Evolutionary conservation across 1,139 yeast species (phyloP), one percentile per base, ranked within the genome.

Genomic region (Zhuliangozyma parablackwelliae): DNA sequence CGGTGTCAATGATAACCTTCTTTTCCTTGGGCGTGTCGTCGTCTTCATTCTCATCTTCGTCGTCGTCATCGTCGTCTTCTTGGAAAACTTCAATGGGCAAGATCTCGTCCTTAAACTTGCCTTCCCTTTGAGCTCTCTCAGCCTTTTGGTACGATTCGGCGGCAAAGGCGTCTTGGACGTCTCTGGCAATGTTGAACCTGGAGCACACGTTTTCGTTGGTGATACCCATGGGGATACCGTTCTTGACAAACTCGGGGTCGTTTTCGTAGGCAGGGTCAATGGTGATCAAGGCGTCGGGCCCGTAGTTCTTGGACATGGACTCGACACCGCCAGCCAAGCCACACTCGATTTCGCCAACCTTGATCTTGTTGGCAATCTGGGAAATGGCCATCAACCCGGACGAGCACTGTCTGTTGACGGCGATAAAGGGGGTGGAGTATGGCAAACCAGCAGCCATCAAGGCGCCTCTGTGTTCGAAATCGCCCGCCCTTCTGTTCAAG

Each of bases 401-500:
- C 8, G 71, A 61, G 47, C 73, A 67, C 42, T 65, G 72, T 39
- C 72, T 52, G 46, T 66, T 67, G 35, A 65, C 48, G 12, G 71
- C 62, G 35, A 59, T 57, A 31, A 66, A 53, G 4, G 72, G 63
- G 11, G 69, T 60, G 7, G 54, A 42, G 31, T 52, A 43, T 7
- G 71, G 72, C 43, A 67, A 56, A 4, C 70, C 71, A 12, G 55
- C 58, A 10, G 57, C 38, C 51, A 63, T 59, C 32, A 53, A 44
- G 24, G 69, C 96, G 34, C 92, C 95, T 48, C 90, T 72, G 62
- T 84, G 90, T 59, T 85, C 95, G 40, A 80, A 82, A 39, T 86
- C 94, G 51, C 95, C 95, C 26, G 94, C 89, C 41, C 94, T 94
- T 30, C 76, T 73, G 61, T 85, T 84, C 54, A 86, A 70, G 30